phyloP scores from a whole-genome alignment of 768 basidiomycete genomes.

The Tremella yokohamensis region DNA sequence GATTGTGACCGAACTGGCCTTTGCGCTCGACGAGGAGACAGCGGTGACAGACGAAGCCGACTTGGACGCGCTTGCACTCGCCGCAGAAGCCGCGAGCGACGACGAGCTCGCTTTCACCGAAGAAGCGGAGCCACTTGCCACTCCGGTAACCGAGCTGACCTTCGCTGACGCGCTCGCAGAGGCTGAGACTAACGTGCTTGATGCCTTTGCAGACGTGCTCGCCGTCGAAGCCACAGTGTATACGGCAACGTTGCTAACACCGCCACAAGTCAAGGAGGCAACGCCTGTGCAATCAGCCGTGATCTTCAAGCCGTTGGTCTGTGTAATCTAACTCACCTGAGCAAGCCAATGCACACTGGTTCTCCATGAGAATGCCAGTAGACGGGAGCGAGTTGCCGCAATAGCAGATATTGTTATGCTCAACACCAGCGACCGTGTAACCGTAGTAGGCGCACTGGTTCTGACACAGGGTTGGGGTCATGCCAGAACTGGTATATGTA shows the following conservation, averaged over 20 bases:
- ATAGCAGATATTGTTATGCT: conserved; percentile 10
- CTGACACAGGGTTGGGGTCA: conserved; percentile 19
- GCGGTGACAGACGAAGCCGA: neutral
- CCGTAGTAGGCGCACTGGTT: neutral
- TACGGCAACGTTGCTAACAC: neutral
- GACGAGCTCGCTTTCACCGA: neutral
- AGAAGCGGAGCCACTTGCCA: neutral
- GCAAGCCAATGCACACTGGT: neutral
- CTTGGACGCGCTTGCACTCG: neutral
- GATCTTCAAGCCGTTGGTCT: neutral
- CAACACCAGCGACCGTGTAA: neutral
- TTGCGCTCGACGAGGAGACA: neutral
- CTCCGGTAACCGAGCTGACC: neutral
- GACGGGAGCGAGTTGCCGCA: conserved; percentile 11
- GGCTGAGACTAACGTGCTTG: neutral
- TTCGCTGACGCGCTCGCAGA: neutral
- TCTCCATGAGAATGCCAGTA: neutral
- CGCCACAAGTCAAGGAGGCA: conserved; percentile 12
- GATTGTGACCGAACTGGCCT: neutral
- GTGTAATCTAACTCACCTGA: neutral
- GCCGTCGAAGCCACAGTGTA: conserved; percentile 1
- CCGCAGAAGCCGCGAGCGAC: neutral
- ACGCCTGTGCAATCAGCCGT: neutral
- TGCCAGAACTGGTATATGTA: conserved; percentile 19
- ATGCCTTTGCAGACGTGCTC: neutral